phyloP scores from a whole-genome alignment of 1,284 basidiomycete genomes.

The Tilletia indica region DNA sequence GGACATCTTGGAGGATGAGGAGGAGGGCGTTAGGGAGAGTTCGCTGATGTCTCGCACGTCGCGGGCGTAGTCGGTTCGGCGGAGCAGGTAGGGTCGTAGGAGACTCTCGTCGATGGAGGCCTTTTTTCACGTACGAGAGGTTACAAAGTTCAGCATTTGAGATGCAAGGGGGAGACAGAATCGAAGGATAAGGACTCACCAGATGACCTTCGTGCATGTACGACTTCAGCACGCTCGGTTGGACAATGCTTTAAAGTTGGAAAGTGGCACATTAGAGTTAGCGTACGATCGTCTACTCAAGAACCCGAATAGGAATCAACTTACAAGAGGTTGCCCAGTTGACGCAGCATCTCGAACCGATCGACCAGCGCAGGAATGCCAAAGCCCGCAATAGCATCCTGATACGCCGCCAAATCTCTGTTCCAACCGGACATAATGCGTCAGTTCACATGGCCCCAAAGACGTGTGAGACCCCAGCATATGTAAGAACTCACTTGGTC shows the following conservation, averaged over 20 bases:
- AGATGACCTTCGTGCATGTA: constrained; percentile 55
- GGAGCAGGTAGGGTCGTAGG: constrained; percentile 84
- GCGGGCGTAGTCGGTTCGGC: constrained; percentile 74
- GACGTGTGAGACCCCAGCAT: background rate
- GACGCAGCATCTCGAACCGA: constrained; percentile 96
- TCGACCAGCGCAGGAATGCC: constrained; percentile 79
- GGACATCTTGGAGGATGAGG: background rate
- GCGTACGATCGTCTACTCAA: background rate
- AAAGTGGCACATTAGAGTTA: background rate
- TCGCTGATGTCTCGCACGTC: constrained; percentile 49
- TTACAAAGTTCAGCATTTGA: background rate
- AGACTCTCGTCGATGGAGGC: constrained; percentile 83
- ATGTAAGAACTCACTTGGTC: constrained; percentile 70
- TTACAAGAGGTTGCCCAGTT: constrained; percentile 94
- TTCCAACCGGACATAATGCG: background rate
- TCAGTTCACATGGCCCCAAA: background rate
- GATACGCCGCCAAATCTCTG: constrained; percentile 94
- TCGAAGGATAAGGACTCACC: constrained; percentile 5
- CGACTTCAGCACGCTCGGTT: constrained; percentile 49
- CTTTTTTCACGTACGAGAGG: constrained; percentile 59
- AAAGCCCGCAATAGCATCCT: constrained; percentile 82
- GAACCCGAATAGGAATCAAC: constrained; percentile 61
- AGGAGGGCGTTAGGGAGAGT: background rate
- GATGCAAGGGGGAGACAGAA: background rate
- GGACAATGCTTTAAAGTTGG: constrained; percentile 37